A percentile compares a stretch with the other conserved stretches of the same genome.
phyloP scores from a whole-genome alignment of 2,329 filamentous ascomycete genomes.

The Thelonectria rubi region DNA sequence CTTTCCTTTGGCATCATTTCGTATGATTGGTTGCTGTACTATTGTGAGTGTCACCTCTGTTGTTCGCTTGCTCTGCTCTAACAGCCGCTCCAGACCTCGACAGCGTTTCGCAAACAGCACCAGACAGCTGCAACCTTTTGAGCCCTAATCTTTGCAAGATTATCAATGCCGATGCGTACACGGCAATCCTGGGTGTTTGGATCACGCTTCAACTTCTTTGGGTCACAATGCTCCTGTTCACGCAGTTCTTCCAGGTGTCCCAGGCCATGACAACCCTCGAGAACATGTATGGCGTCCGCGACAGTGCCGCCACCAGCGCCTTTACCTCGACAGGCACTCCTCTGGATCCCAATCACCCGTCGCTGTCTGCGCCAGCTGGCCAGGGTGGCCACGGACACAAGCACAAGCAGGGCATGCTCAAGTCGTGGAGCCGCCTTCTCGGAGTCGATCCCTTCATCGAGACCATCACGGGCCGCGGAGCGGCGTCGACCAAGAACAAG shows the following conservation, averaged over 20 bases:
- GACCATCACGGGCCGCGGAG: slow-evolving; percentile 85
- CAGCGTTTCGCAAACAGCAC: slow-evolving; percentile 61
- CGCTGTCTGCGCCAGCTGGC: slow-evolving; percentile 61
- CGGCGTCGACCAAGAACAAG: slow-evolving; percentile 65
- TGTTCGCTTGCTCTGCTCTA: slow-evolving; percentile 1
- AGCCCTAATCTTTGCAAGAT: slow-evolving; percentile 78
- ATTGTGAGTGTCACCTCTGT: slow-evolving; percentile 64
- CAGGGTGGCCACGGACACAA: slow-evolving; percentile 58
- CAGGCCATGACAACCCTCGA: slow-evolving; percentile 96
- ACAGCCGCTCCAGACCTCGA: slow-evolving; percentile 65
- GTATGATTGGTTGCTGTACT: slow-evolving; percentile 76
- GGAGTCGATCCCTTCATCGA: slow-evolving; percentile 95
- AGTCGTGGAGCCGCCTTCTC: slow-evolving; percentile 83
- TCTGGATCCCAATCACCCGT: slow-evolving; percentile 72
- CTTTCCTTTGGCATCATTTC: slow-evolving; percentile 78
- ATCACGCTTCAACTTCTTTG: slow-evolving; percentile 85
- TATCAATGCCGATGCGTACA: slow-evolving; percentile 84
- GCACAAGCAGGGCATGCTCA: slow-evolving; percentile 72
- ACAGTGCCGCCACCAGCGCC: slow-evolving; percentile 69
- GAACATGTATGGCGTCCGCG: slow-evolving; percentile 85
- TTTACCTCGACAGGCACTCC: slow-evolving; percentile 82
- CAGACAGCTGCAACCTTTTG: slow-evolving; percentile 75
- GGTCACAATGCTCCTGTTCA: slow-evolving; percentile 96
- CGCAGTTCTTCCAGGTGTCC: slow-evolving; percentile 91
- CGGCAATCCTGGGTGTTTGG: slow-evolving; percentile 83